Evolutionary conservation across 73 alveolate species (phyloP), one percentile per base, ranked within the genome.

Genomic region (Paramecium sonneborni): DNA sequence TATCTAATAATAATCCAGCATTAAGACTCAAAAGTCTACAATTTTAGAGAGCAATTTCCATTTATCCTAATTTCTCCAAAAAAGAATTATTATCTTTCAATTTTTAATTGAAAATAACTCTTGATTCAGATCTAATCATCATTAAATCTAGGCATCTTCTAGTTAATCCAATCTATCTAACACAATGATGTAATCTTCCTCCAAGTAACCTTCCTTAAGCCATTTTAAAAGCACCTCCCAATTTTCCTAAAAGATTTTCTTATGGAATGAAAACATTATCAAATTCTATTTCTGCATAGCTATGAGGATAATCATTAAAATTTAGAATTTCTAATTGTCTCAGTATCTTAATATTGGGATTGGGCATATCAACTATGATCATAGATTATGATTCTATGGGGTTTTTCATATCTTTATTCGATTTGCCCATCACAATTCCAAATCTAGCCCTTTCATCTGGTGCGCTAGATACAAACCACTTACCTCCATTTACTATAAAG

Each of bases 381-480:
- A 90, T 90, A 21, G 96, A 92, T 30, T 93, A 88, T 74, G 76
- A 38, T 52, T 88, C 92, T 56, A 46, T 38, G 11, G 74, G 46
- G 14, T 76, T 88, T 9, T 7, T 7, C 7, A 58, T 85, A 14
- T 58, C 26, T 1, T 37, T 15, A 34, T 79, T 76, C 5, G 95
- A 30, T 23, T 68, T 55, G 28, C 96, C 96, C 95, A 93, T 38
- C 39, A 93, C 92, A 3, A 93, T 46, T 35, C 84, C 92, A 20
- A 88, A 28, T 46, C 28, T 68, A 86, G 95, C 88, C 46, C 86
- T 92, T n/a, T 93, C 93, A 34, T 93, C 92, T 10, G 94, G 89
- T 9, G 95, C 95, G 57, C 96, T 95, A 8, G 93, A 86, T 85
- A 85, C 91, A 85, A 79, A 93, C 96, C 96, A 93, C 85, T 93